phyloP scores from a whole-genome alignment of 1,284 basidiomycete species.

The Ustilago loliicola region DNA sequence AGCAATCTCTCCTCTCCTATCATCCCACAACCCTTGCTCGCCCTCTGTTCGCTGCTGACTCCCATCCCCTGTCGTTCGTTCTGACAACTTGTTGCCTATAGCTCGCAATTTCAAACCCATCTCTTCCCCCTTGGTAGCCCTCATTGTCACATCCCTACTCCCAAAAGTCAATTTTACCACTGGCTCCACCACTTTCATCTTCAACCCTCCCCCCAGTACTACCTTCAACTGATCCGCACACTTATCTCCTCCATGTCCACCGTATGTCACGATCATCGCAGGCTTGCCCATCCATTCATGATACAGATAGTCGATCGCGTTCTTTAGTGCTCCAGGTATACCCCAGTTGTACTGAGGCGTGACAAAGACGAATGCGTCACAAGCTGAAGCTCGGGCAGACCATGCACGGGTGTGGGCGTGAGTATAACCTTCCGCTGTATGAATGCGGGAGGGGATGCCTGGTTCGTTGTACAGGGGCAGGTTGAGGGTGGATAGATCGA shows the following conservation, averaged over 20 bases:
- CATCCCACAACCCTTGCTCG: neutral
- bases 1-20: neutral
- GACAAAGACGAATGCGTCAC: conserved; percentile 1
- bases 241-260: neutral
- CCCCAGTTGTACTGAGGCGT: neutral
- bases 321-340: neutral
- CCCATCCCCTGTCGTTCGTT: too few relatives aligned
- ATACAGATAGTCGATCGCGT: conserved; percentile 1
- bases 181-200: neutral
- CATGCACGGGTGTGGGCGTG: neutral
- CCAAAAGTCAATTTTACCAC: neutral
- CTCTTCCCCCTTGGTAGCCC: neutral
- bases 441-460: neutral
- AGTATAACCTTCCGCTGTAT: neutral
- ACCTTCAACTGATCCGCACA: neutral
- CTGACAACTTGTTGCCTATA: neutral
- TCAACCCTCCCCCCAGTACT: neutral
- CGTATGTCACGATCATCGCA: neutral
- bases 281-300: neutral
- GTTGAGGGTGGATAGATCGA: neutral
- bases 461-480: neutral
- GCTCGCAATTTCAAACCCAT: neutral
- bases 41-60: neutral
- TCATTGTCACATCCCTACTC: neutral
- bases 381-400: neutral